phyloP scores from a whole-genome alignment of 176 grass and related monocot species.

The Bromus sterilis region DNA sequence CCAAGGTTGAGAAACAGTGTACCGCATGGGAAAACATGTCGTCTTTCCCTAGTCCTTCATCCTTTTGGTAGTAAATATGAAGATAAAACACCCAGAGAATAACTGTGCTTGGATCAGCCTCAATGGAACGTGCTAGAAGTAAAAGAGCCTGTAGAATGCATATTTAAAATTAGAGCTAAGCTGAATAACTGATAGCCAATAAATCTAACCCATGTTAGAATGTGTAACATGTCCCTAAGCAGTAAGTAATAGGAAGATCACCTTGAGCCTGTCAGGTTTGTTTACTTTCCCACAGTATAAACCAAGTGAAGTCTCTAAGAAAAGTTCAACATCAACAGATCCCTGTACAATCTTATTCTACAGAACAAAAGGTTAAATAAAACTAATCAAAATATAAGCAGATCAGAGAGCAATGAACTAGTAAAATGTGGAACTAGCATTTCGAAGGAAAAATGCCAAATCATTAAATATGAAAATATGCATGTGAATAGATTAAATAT shows the following conservation, averaged over 20 bases:
- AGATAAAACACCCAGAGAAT: conserved; percentile 94
- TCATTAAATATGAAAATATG: conserved; percentile 8
- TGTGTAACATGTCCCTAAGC: background rate
- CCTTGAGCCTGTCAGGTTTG: conserved; percentile 74
- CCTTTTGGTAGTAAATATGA: conserved; percentile 88
- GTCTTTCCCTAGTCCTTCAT: conserved; percentile 82
- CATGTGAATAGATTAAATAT: background rate
- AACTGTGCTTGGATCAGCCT: conserved; percentile 67
- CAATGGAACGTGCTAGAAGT: conserved; percentile 69
- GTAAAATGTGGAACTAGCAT: conserved; percentile 10
- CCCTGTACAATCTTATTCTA: conserved; percentile 73
- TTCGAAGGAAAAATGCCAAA: background rate
- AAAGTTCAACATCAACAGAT: conserved; percentile 70
- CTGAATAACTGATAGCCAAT: background rate
- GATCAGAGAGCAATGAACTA: conserved; percentile 6
- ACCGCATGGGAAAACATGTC: conserved; percentile 96
- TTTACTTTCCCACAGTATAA: conserved; percentile 57
- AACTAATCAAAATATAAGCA: conserved; percentile 35
- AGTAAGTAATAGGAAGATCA: conserved; percentile 35
- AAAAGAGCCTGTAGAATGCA: conserved; percentile 67
- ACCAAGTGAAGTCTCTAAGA: conserved; percentile 65
- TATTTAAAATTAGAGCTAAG: conserved; percentile 31
- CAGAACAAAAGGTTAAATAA: conserved; percentile 39
- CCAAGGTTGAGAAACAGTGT: conserved; percentile 43
- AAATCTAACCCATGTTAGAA: conserved; percentile 14